Evolutionary conservation across 768 basidiomycete genomes (phyloP).

Genomic region (Steccherinum ochraceum): DNA sequence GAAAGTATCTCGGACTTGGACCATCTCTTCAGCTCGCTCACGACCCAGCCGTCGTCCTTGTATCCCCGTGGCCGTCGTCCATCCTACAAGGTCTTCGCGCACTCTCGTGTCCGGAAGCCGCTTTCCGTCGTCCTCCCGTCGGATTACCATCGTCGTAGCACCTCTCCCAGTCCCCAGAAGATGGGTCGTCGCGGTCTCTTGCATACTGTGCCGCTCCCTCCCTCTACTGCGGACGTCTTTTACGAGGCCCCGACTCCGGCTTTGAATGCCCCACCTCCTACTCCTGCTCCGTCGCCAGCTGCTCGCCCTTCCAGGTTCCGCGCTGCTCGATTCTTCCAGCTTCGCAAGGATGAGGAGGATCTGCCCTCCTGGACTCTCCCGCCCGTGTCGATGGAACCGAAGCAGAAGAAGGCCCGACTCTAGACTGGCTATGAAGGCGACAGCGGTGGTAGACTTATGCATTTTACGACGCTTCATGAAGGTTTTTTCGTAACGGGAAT

Average conservation of each 20-base stretch:
- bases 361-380: not conserved
- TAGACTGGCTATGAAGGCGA: too few relatives aligned
- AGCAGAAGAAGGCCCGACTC: not conserved
- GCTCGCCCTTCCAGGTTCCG: not conserved
- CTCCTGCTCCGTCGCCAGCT: not conserved
- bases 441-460: not conserved
- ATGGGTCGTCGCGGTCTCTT: not conserved
- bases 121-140: too few relatives aligned
- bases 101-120: too few relatives aligned
- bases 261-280: not conserved
- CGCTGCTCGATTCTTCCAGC: not conserved
- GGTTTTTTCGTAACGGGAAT: too few relatives aligned
- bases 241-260: not conserved
- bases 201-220: not conserved
- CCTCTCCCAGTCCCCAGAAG: too few relatives aligned
- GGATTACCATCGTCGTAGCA: too few relatives aligned
- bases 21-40: not conserved
- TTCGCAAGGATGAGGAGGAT: not conserved
- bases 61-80: too few relatives aligned
- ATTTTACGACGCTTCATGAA: not conserved
- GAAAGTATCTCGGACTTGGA: not conserved
- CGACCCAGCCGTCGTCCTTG: not conserved
- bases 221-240: not conserved
- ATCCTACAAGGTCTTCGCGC: too few relatives aligned
- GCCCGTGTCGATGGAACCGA: not conserved